Conservation (phyloP, 2,329 filamentous ascomycete species). For the Leptographium radiaticola region DNA sequence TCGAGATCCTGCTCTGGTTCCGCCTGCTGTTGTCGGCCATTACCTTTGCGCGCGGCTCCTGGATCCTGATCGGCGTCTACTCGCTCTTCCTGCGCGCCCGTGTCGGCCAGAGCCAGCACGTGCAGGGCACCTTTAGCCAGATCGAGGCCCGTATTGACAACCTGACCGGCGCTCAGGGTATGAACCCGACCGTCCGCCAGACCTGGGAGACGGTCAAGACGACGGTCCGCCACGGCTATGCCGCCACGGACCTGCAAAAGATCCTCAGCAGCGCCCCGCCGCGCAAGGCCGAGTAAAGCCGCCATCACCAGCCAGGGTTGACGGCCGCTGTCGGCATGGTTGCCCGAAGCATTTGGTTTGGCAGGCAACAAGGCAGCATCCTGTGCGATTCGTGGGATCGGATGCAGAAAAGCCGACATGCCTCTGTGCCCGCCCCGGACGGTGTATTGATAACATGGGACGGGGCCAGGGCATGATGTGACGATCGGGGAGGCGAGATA, state of each 20-base stretch:
- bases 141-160: conserved; percentile 67
- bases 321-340: not conserved
- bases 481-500: not conserved
- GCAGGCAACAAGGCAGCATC: not conserved
- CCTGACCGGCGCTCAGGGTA: conserved; percentile 72
- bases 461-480: not conserved
- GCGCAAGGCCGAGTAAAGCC: conserved; percentile 51
- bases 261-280: conserved; percentile 45
- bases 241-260: conserved; percentile 64
- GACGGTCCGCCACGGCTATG: conserved; percentile 58
- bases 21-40: conserved; percentile 71
- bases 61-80: conserved; percentile 78
- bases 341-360: not conserved
- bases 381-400: not conserved
- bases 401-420: not conserved
- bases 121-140: conserved; percentile 68
- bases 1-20: conserved; percentile 81
- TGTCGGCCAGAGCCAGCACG: conserved; percentile 80
- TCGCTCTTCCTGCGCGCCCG: conserved; percentile 85
- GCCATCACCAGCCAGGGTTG: too few relatives aligned
- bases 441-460: too few relatives aligned
- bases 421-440: not conserved
- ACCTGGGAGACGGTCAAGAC: conserved; percentile 72
- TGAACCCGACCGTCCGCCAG: conserved; percentile 65
- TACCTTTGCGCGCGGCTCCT: conserved; percentile 80